These are phyloP conservation scores for Macrolepiota dolichaula DNA, from an alignment of 768 basidiomycete genomes.

Conservation along the genomic window DNA sequence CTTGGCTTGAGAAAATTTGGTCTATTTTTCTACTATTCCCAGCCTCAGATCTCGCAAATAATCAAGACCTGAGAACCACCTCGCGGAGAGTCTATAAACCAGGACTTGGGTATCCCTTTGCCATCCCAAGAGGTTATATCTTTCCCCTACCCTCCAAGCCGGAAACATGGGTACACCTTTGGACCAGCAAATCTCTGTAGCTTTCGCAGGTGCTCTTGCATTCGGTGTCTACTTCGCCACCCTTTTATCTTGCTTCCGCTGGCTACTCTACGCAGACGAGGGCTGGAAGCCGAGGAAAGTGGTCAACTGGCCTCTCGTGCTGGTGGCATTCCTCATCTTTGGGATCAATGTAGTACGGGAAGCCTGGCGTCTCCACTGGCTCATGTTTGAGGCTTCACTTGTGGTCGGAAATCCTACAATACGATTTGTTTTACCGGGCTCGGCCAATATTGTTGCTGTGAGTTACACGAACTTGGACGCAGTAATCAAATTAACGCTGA, in stretches of 20 bases:
- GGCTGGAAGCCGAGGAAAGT: neutral
- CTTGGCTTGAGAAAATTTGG: too few species aligned
- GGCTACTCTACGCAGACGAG: neutral
- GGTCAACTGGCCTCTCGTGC: neutral
- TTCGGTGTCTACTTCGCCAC: neutral
- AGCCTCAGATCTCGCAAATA: too few species aligned
- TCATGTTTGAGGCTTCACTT: neutral
- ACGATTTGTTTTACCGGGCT: neutral
- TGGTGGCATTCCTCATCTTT: neutral
- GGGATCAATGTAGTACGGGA: neutral
- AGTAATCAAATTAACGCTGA: too few species aligned
- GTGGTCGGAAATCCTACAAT: neutral
- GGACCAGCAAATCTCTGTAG: neutral
- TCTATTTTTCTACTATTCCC: too few species aligned
- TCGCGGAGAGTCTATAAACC: too few species aligned
- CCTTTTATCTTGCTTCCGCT: neutral
- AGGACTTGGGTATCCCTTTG: too few species aligned
- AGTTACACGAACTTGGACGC: neutral
- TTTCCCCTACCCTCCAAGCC: too few species aligned
- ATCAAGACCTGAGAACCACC: too few species aligned
- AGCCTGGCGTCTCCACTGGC: neutral
- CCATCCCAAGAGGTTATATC: too few species aligned
- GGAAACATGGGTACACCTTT: neutral
- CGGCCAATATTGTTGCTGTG: neutral
- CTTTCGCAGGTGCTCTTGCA: neutral